Evolutionary conservation across 2,329 filamentous ascomycete genomes (phyloP), one percentile per base, ranked within the genome.

Genomic region (Aspergillus sp.): DNA sequence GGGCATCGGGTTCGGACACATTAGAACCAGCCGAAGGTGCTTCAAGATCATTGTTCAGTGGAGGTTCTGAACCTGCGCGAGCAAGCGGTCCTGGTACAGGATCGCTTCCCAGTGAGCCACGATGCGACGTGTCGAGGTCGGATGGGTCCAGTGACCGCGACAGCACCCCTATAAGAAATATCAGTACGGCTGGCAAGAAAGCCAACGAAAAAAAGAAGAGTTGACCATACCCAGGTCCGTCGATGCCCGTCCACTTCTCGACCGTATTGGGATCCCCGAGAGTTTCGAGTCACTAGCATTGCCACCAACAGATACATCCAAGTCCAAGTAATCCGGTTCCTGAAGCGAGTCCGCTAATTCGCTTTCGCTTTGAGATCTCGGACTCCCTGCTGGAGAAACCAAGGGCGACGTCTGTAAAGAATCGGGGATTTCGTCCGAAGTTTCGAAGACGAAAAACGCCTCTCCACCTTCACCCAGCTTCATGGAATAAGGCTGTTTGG

Each of bases 371-470:
- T 59, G 56, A 29, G 62, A 59, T 39, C 63, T 80, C 19, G 93
- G 93, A 61, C 90, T 96, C 45, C 81, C 80, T n/a, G 82, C 85
- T 4, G 93, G 93, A 27, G 90, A 96, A 44, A 94, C 86, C 44
- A 97, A 75, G 32, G 93, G 93, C 42, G 91, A 97, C 1, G 93
- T 98, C 71, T 97, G 93, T 62, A 97, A 73, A 47, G 86, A 88
- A 65, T 87, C 85, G n/a, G 93, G 93, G 49, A 98, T 93, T 59
- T 82, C 85, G 57, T 91, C 88, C 45, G 84, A 85, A 6, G 93
- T 98, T 72, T 97, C 89, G 62, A 98, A 97, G 53, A 98, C 89
- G 68, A 98, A 98, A 72, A 98, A 98, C 28, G 93, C 93, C 73
- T 98, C 93, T 54, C 93, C 93, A 44, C 88, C 93, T 65, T 98